These are phyloP conservation scores for Candida taoyuanica DNA, from an alignment of 805 yeast genomes.

Conservation along the genomic window DNA sequence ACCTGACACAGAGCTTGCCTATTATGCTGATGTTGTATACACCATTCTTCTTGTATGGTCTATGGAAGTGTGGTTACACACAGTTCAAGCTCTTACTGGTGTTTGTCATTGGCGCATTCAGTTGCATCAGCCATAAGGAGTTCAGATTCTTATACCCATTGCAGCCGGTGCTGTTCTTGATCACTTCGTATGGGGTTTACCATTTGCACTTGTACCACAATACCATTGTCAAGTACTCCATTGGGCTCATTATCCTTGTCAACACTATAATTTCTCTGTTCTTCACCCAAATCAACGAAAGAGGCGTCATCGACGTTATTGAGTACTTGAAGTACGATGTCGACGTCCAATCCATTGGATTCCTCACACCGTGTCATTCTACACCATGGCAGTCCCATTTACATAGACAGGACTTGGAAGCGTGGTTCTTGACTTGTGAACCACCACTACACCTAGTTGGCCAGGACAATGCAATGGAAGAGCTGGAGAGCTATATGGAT, in stretches of 20 bases:
- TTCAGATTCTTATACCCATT: conserved; percentile 84
- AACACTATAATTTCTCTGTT: conserved; percentile 44
- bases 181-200: conserved; percentile 38
- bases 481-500: conserved; percentile 56
- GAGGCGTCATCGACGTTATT: conserved; percentile 76
- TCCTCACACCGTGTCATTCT: conserved; percentile 94
- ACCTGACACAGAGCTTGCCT: conserved; percentile 79
- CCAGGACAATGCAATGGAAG: conserved; percentile 27
- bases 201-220: conserved; percentile 20
- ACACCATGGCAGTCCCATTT: conserved; percentile 91
- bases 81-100: conserved; percentile 32
- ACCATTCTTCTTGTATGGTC: conserved; percentile 55
- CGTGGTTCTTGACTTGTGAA: conserved; percentile 86
- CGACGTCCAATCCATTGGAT: conserved; percentile 55
- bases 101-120: conserved; percentile 50
- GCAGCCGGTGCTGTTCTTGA: conserved; percentile 63
- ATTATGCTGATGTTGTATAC: conserved; percentile 59
- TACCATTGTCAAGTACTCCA: conserved; percentile 14
- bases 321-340: conserved; percentile 41
- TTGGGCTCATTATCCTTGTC: conserved; percentile 25
- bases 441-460: conserved; percentile 60
- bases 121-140: conserved; percentile 79
- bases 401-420: conserved; percentile 48
- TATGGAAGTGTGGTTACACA: conserved; percentile 21
- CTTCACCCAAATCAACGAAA: conserved; percentile 70